Percentiles rank a stretch among this genome's conserved stretches.
Evolutionary conservation across 805 yeast genomes (phyloP).

Genomic region (Yarrowia porcina): DNA sequence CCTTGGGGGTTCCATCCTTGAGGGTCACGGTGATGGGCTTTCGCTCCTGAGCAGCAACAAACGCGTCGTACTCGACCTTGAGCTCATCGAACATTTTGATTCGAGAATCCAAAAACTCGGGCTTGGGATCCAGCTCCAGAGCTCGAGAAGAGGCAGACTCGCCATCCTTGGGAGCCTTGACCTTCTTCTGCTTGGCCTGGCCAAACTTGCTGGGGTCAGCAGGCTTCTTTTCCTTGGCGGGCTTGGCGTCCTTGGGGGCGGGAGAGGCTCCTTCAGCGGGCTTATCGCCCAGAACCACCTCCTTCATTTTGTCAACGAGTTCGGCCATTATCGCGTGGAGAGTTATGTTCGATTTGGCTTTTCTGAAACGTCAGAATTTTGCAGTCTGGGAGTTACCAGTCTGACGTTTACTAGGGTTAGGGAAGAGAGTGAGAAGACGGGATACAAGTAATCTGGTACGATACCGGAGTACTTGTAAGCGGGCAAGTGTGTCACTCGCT

Average conservation of each 20-base stretch:
- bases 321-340: conserved; percentile 5
- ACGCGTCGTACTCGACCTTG: conserved; percentile 72
- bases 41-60: conserved; percentile 58
- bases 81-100: conserved; percentile 73
- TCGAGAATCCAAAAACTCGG: conserved; percentile 80
- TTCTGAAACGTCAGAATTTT: conserved; percentile 16
- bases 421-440: not conserved
- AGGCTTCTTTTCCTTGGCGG: conserved; percentile 12
- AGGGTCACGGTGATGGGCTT: conserved; percentile 73
- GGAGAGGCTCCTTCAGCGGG: not conserved
- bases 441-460: too few relatives aligned
- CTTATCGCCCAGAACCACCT: conserved; percentile 15
- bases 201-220: conserved; percentile 18
- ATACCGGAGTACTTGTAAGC: too few relatives aligned
- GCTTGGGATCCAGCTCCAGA: conserved; percentile 57
- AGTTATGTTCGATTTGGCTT: not conserved
- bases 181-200: conserved; percentile 22
- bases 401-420: not conserved
- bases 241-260: conserved; percentile 6
- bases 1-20: conserved; percentile 78
- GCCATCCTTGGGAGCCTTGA: conserved; percentile 24
- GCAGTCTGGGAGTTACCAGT: not conserved
- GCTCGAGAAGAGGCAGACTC: conserved; percentile 13
- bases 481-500: too few relatives aligned
- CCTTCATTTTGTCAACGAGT: conserved; percentile 23